These are phyloP conservation scores for Zygosaccharomyces sapae DNA, from an alignment of 1,139 yeast species.

Conservation along the genomic window DNA sequence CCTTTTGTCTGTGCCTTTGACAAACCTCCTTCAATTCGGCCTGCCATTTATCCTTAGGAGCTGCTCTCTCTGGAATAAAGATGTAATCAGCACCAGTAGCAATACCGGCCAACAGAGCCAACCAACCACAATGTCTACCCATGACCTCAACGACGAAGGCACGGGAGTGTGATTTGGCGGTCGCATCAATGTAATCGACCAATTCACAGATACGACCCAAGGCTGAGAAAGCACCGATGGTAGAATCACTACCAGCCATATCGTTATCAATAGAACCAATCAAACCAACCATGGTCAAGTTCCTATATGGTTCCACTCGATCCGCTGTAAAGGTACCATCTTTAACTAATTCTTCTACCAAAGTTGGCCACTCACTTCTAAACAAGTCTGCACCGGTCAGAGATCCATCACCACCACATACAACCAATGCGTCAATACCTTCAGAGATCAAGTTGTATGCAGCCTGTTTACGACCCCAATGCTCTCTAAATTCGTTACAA, in stretches of 20 bases:
- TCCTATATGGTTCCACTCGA: constrained; percentile 50
- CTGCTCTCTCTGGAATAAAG: constrained; percentile 76
- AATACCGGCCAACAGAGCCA: constrained; percentile 77
- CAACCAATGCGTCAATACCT: constrained; percentile 75
- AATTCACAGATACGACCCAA: constrained; percentile 72
- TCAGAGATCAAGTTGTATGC: constrained; percentile 64
- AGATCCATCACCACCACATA: constrained; percentile 85
- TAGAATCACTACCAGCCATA: constrained; percentile 78
- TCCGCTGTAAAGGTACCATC: constrained; percentile 48
- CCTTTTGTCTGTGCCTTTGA: constrained; percentile 60
- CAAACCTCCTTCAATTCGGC: constrained; percentile 63
- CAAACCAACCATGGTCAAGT: constrained; percentile 68
- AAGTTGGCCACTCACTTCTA: constrained; percentile 74
- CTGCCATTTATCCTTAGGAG: constrained; percentile 57
- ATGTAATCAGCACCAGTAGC: constrained; percentile 79
- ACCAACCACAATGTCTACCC: constrained; percentile 91
- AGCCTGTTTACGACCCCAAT: constrained; percentile 62
- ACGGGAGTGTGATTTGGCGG: constrained; percentile 77
- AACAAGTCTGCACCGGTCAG: constrained; percentile 79
- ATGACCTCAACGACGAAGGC: constrained; percentile 85
- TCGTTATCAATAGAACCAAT: constrained; percentile 84
- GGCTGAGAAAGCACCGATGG: constrained; percentile 77
- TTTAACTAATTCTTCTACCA: constrained; percentile 56
- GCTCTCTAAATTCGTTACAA: constrained; percentile 61
- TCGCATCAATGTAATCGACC: constrained; percentile 78